Evolutionary conservation across 331 rosid genomes (phyloP).

Genomic region (Saraca asoca): DNA sequence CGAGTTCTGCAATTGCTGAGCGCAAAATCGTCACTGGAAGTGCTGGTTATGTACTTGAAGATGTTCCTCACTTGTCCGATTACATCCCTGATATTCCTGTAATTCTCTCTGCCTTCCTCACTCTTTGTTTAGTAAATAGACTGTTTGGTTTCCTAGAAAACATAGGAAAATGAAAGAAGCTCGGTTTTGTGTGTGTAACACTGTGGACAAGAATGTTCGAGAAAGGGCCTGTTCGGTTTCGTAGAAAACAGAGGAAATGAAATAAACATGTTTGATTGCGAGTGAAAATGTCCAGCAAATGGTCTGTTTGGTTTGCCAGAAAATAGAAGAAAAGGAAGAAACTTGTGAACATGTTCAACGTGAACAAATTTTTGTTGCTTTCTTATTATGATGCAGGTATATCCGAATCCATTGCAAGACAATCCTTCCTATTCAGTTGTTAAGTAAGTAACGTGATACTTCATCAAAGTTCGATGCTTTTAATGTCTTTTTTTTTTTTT

Average conservation of each 20-base stretch:
- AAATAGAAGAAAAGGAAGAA: not conserved
- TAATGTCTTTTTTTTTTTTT: too few relatives aligned
- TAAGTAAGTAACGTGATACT: constrained; percentile 31
- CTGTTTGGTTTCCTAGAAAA: constrained; percentile 8
- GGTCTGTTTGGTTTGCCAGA: not conserved
- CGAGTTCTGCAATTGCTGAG: not conserved
- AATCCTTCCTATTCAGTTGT: constrained; percentile 49
- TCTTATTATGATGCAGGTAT: constrained; percentile 36
- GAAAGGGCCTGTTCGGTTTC: too few relatives aligned
- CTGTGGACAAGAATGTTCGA: too few relatives aligned
- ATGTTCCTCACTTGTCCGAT: constrained; percentile 39
- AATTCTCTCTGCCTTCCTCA: not conserved
- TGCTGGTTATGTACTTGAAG: constrained; percentile 40
- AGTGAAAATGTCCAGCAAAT: not conserved
- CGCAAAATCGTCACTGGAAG: constrained; percentile 29
- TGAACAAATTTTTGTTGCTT: constrained; percentile 4
- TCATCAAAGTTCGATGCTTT: not conserved
- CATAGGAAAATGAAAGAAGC: not conserved
- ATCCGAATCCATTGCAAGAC: constrained; percentile 51
- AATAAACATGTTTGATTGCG: not conserved
- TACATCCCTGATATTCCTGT: constrained; percentile 33
- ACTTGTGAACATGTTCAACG: not conserved
- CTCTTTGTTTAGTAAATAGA: not conserved
- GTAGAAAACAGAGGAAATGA: too few relatives aligned
- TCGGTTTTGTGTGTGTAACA: not conserved